Conservation (phyloP, 2,329 filamentous ascomycete species). For the Colletotrichum euphorbiae region DNA sequence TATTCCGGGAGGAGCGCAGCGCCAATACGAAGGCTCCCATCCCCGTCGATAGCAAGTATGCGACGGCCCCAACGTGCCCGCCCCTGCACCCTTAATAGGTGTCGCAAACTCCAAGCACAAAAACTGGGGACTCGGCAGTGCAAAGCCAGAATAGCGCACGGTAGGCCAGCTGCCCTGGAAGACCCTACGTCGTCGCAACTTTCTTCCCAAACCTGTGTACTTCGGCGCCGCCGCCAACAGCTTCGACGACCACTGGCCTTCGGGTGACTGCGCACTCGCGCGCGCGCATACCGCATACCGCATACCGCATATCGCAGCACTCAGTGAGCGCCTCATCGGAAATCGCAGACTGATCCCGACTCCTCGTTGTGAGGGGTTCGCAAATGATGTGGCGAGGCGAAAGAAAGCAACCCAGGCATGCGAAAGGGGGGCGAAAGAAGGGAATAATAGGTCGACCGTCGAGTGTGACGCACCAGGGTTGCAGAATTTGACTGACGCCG, state of each 20-base stretch:
- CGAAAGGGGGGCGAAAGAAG: neutral
- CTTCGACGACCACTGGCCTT: slow-evolving; percentile 3
- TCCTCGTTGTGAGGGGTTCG: slow-evolving; percentile 16
- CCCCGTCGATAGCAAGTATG: slow-evolving; percentile 28
- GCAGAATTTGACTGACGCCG: slow-evolving; percentile 39
- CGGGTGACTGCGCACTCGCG: neutral
- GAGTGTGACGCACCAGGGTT: slow-evolving; percentile 39
- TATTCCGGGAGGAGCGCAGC: neutral
- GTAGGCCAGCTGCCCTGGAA: slow-evolving; percentile 26
- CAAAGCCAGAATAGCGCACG: slow-evolving; percentile 35
- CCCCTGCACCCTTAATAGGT: slow-evolving; percentile 36
- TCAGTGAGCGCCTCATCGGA: neutral
- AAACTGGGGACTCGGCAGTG: slow-evolving; percentile 34
- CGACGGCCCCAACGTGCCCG: slow-evolving; percentile 26
- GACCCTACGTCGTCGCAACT: slow-evolving; percentile 38
- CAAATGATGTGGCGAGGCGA: slow-evolving; percentile 28
- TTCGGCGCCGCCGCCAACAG: slow-evolving; percentile 17
- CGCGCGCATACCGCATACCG: slow-evolving; percentile 6
- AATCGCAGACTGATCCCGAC: neutral
- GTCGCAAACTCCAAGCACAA: slow-evolving; percentile 35
- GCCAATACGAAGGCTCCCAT: slow-evolving; percentile 22
- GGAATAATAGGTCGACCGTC: slow-evolving; percentile 24
- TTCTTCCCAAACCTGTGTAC: slow-evolving; percentile 1
- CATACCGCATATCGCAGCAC: neutral
- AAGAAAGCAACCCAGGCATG: slow-evolving; percentile 37